Percentiles rank a stretch among this genome's conserved stretches.
These are phyloP conservation scores for Lablab purpureus DNA, from an alignment of 306 rosid genomes.

Conservation along the genomic window DNA sequence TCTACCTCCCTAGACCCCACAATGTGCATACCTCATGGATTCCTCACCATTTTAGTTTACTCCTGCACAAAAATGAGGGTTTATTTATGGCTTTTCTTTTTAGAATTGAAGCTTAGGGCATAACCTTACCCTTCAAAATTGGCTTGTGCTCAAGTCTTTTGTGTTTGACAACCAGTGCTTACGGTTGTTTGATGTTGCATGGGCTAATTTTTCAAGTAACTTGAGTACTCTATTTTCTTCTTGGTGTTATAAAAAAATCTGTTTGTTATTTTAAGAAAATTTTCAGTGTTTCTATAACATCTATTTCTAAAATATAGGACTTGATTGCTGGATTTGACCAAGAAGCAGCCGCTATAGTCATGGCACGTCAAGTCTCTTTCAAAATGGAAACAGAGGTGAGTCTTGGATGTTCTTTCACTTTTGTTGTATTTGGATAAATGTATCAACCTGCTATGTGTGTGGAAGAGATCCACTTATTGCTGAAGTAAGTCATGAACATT, in stretches of 20 bases:
- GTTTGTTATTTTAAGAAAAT: conserved; percentile 1
- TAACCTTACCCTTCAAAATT: too few species aligned
- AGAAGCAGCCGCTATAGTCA: conserved; percentile 98
- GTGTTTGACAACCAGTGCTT: conserved; percentile 8
- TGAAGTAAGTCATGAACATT: not conserved
- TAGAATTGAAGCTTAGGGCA: too few species aligned
- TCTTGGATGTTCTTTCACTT: not conserved
- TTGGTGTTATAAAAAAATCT: conserved; percentile 24
- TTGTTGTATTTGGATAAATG: not conserved
- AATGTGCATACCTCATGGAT: not conserved
- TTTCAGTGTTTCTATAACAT: conserved; percentile 28
- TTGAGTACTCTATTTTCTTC: conserved; percentile 22
- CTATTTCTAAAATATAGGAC: conserved; percentile 61
- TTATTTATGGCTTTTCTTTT: not conserved
- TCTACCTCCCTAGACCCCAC: not conserved
- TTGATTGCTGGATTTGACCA: conserved; percentile 99
- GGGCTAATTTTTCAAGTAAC: conserved; percentile 27
- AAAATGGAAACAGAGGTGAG: conserved; percentile 97
- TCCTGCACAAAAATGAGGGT: not conserved
- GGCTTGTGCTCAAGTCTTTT: not conserved
- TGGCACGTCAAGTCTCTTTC: conserved; percentile 97
- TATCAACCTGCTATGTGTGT: not conserved
- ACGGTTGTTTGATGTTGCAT: not conserved
- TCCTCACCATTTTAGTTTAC: not conserved
- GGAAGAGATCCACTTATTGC: not conserved